Base-by-base conservation (phyloP, 768 basidiomycete genomes). In the Boletus subparvulus region DNA sequence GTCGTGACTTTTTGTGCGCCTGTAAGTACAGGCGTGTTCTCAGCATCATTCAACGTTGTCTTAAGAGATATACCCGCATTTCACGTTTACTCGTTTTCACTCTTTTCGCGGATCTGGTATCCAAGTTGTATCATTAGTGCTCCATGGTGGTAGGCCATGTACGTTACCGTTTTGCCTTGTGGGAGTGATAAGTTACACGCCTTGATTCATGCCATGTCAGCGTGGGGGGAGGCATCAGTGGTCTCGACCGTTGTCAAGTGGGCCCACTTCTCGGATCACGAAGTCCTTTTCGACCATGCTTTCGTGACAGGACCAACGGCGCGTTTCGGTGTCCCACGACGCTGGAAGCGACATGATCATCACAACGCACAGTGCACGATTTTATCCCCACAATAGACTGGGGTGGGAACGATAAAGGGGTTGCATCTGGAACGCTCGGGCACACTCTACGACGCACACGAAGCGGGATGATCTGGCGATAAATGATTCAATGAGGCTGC, bases 81-180 rank as follows among this genome's bases (percentile, higher is more conserved):
- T 47, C 51, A 55, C 60, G 32, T n/a, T 41, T 28, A 50, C 36
- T 47, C 35, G 7, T 11, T 48, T 19, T 39, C 50, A n/a, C 12
- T 33, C 17, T 21, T 30, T 45, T 24, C 24, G 44, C 8, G 65
- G 65, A 61, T 65, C 64, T 43, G 64, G 64, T 12, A 65, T 65
- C 65, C 65, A n/a, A 32, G 33, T 37, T 65, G 64, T 65, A 65
- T 57, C 55, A 49, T 28, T 61, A 65, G 55, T 55, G 24, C n/a
- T 44, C 21, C 37, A 47, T 41, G 47, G 56, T n/a, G 54, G 37
- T 56, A 56, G 66, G 55, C 51, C 49, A 41, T 55, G 47, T 61
- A 65, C 45, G 61, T 65, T 52, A 49, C 43, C 48, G 12, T 58
- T 21, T 51, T 36, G 10, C n/a, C 43, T 6, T 45, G 47, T 49